Evolutionary conservation across 768 basidiomycete species (phyloP), one percentile per base, ranked within the genome.

Genomic region (Phanerochaete carnosa): DNA sequence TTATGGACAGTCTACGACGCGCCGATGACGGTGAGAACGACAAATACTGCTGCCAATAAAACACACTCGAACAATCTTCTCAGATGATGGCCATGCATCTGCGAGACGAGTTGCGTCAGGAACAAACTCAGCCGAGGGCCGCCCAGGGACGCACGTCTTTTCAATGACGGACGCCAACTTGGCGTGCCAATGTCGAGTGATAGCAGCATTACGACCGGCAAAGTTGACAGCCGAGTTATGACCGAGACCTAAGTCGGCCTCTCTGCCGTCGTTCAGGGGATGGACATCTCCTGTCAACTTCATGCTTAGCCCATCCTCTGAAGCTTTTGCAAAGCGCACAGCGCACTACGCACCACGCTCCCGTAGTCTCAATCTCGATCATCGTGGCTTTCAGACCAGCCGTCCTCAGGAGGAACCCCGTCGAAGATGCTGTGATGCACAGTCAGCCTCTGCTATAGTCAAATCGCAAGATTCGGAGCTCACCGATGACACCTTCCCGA

Each of bases 401-500:
- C 45, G 93, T 98, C 77, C 98, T 98, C 72, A 99, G 81, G n/a
- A n/a, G n/a, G n/a, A n/a, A n/a, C n/a, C 96, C 96, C 4, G 96
- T 98, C 54, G 95, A 98, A 30, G 96, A 98, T 65, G 96, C 96
- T 98, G 63, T 56, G 30, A 45, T n/a, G 22, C 58, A 58, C 64
- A 64, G 65, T 62, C 56, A 63, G n/a, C 54, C 49, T 4, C 23
- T 49, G 33, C 65, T 58, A 66, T 55, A 61, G 33, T 64, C n/a
- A n/a, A n/a, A 70, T 64, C 69, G 70, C n/a, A n/a, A n/a, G n/a
- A n/a, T n/a, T n/a, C n/a, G n/a, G n/a, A n/a, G n/a, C n/a, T n/a
- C n/a, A n/a, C 96, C 96, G 71, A 99, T 98, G 63, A 98, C 94
- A 68, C 96, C 96, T 84, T 99, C 98, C 96, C 96, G 69, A 99